Base-by-base conservation (phyloP, 116 monocot species). In the Trichopus zeylanicus region DNA sequence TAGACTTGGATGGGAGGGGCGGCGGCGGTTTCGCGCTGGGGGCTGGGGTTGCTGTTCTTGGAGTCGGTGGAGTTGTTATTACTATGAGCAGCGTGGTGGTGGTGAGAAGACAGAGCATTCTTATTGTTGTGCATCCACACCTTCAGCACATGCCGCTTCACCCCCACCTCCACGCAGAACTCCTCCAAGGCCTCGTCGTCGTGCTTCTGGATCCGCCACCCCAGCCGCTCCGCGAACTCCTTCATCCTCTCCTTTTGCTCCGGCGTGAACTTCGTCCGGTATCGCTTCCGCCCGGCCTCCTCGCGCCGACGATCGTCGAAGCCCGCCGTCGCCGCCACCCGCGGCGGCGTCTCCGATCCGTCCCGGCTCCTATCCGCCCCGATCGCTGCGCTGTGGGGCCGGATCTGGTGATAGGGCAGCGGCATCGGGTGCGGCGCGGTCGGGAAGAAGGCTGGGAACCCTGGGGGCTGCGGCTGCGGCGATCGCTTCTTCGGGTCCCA, bases 91-190 rank as follows among this genome's bases (percentile, higher is more conserved):
- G 7, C 9, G 4, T 24, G 56, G 53, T 19, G 46, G 7, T 42
- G 30, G n/a, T 29, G 20, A 7, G 66, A 34, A n/a, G n/a, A n/a
- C 55, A 64, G 63, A 28, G 74, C 57, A 27, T 61, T 67, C 74
- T 83, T 83, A 60, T 83, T 74, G 57, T 84, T 84, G 57, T 84
- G 84, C 79, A 84, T 84, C 84, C 84, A 84, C 16, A 84, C 75
- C 64, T 79, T 84, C 16, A 84, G 68, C 3, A 75, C 84, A 27
- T 78, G 78, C n/a, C 79, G 62, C 49, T 71, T 73, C 5, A 84
- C 79, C 6, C 84, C 79, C 21, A 74, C 59, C 72, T 84, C 75
- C 16, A 69, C 31, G 48, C 72, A 76, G 59, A 84, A 84, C 39
- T 65, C 64, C 24, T 79, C 72, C 6, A 84, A 66, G 22, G 71